Conservation (phyloP, 345 rosid genomes). For the Pistacia vera region DNA sequence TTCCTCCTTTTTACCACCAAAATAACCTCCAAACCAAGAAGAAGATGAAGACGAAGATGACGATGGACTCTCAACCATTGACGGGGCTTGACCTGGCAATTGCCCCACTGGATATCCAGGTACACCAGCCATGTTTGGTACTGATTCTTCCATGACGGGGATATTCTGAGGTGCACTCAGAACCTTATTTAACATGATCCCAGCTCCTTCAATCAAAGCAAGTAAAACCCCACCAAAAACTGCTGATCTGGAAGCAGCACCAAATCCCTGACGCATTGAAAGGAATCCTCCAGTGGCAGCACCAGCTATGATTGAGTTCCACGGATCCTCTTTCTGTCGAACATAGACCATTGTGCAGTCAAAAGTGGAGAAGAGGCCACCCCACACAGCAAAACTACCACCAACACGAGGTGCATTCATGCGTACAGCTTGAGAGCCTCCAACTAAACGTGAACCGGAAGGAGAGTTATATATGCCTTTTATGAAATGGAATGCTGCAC, state of each 20-base stretch:
- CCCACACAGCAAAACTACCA: conserved; percentile 70
- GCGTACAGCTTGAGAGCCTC: conserved; percentile 69
- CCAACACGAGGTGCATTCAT: conserved; percentile 84
- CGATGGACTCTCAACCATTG: conserved; percentile 27
- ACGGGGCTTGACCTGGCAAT: conserved; percentile 34
- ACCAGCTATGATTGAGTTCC: conserved; percentile 75
- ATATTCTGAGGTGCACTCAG: conserved; percentile 45
- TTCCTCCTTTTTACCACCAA: conserved; percentile 51
- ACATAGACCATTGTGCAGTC: conserved; percentile 59
- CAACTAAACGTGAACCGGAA: conserved; percentile 46
- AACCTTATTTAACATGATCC: conserved; percentile 70
- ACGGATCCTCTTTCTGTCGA: conserved; percentile 79
- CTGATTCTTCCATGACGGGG: conserved; percentile 54
- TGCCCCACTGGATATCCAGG: conserved; percentile 41
- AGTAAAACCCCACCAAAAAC: conserved; percentile 54
- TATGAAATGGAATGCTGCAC: conserved; percentile 63
- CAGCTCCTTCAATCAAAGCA: conserved; percentile 83
- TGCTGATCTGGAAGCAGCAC: conserved; percentile 56
- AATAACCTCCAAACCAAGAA: conserved; percentile 67
- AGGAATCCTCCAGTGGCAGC: conserved; percentile 79
- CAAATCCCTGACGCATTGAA: conserved; percentile 60
- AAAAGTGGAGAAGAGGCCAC: conserved; percentile 64
- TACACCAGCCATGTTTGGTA: conserved; percentile 35
- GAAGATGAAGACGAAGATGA: conserved; percentile 28
- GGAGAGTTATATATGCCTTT: conserved; percentile 66